Conservation (phyloP, 164 flowering plant species). For the Vitis vinifera region ASM3070453v1 NC_081823.1:6347001-6347500, state of each 20-base stretch:
- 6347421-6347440: too few species aligned
- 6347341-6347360: neutral
- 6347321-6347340: neutral
- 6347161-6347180: conserved; percentile 83
- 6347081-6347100: neutral
- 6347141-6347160: neutral
- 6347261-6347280: conserved; percentile 16
- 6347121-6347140: neutral
- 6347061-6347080: neutral
- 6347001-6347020: too few species aligned
- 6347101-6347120: neutral
- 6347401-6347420: too few species aligned
- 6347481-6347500: too few species aligned
- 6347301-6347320: neutral
- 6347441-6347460: too few species aligned
- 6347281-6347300: neutral
- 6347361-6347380: too few species aligned
- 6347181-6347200: conserved; percentile 94
- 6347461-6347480: too few species aligned
- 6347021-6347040: neutral
- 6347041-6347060: neutral
- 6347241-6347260: conserved; percentile 66
- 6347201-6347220: conserved; percentile 82
- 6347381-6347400: too few species aligned
- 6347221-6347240: conserved; percentile 86